Percentiles rank a stretch among this genome's conserved stretches.
These are phyloP conservation scores for Asterochloris erici DNA, from an alignment of 139 green algal genomes.

Conservation along the genomic window DNA sequence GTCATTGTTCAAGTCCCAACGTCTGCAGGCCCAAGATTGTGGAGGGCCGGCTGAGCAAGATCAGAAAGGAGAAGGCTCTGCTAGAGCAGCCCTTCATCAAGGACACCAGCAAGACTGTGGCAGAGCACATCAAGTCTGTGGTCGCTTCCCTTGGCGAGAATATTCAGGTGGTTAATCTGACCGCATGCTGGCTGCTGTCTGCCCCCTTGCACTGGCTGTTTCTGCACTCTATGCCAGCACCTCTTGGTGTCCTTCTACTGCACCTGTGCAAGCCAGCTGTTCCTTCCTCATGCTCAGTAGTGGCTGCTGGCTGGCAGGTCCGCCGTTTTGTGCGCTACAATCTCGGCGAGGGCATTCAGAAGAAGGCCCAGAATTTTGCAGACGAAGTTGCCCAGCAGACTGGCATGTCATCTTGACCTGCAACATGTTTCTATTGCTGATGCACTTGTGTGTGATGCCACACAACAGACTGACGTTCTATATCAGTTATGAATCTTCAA, in stretches of 20 bases:
- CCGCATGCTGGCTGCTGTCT: neutral
- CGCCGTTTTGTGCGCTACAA: slow-evolving; percentile 86
- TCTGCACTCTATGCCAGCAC: neutral
- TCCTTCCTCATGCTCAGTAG: neutral
- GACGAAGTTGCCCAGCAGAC: slow-evolving; percentile 91
- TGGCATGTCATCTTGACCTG: slow-evolving; percentile 38
- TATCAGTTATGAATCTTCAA: no score
- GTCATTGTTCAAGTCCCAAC: no score
- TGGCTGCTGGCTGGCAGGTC: slow-evolving; percentile 29
- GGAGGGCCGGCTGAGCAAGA: slow-evolving; percentile 90
- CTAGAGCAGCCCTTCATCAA: slow-evolving; percentile 92
- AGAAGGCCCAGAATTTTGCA: slow-evolving; percentile 89
- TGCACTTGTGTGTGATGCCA: slow-evolving; percentile 79
- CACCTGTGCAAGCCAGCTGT: neutral
- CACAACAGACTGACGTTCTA: no score
- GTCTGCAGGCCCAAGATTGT: slow-evolving; percentile 88
- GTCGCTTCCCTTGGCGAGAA: slow-evolving; percentile 89
- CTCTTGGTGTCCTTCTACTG: neutral
- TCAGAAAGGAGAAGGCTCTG: slow-evolving; percentile 78
- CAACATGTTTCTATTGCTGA: slow-evolving; percentile 83
- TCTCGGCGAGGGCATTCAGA: slow-evolving; percentile 96
- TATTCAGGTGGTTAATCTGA: slow-evolving; percentile 15
- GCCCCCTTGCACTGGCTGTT: neutral
- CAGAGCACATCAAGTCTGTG: slow-evolving; percentile 87
- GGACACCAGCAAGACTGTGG: slow-evolving; percentile 88